Evolutionary conservation across 805 yeast genomes (phyloP).

Genomic region (Peterozyma toletana): DNA sequence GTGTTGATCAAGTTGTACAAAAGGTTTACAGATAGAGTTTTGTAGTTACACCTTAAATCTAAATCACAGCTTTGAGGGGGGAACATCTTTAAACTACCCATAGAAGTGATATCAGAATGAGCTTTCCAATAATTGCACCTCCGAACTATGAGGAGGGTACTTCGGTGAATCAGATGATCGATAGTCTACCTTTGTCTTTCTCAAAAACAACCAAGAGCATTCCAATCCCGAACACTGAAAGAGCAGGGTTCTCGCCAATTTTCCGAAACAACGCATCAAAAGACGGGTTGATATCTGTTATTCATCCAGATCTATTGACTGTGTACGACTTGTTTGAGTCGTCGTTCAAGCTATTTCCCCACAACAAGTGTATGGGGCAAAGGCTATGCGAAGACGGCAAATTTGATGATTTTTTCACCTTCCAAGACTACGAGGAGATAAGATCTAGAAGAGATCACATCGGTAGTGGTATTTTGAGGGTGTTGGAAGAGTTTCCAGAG

Average conservation of each 20-base stretch:
- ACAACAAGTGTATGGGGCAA: conserved; percentile 28
- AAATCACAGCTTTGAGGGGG: too few relatives aligned
- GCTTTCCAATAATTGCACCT: neutral
- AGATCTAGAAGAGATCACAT: conserved; percentile 34
- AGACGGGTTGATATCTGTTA: conserved; percentile 4
- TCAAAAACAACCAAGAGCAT: neutral
- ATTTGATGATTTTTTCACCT: conserved; percentile 34
- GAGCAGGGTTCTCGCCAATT: conserved; percentile 5
- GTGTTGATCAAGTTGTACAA: too few relatives aligned
- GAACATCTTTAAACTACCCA: too few relatives aligned
- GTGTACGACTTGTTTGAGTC: conserved; percentile 25
- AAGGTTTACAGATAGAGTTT: too few relatives aligned
- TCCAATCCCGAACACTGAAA: neutral
- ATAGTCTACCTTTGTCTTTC: neutral
- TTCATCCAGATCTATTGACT: conserved; percentile 31
- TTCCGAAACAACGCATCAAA: conserved; percentile 1
- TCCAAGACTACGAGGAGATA: conserved; percentile 34
- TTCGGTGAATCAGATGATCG: neutral
- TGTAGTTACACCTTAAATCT: too few relatives aligned
- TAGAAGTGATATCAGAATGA: neutral
- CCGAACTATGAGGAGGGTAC: neutral
- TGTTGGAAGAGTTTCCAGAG: conserved; percentile 21
- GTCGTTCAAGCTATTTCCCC: conserved; percentile 18
- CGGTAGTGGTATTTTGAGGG: conserved; percentile 48
- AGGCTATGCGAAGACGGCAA: conserved; percentile 25